phyloP scores from a whole-genome alignment of 352 stramenopile species.

The Phytophthora gonapodyides region DNA sequence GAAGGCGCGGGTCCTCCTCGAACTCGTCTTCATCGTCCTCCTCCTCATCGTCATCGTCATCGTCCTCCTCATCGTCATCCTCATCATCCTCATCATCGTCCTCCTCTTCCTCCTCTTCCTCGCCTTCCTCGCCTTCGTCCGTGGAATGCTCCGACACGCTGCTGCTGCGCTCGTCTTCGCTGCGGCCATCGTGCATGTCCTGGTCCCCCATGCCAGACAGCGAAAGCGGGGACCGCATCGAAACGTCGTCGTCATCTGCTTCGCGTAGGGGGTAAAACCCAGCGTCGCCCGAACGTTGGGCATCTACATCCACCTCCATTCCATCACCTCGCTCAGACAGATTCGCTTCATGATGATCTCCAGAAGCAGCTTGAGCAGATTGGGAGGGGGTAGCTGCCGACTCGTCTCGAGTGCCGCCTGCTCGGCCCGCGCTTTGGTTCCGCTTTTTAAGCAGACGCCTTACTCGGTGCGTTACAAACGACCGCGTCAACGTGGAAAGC shows the following conservation, averaged over 20 bases:
- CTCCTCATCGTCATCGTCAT: conserved; percentile 55
- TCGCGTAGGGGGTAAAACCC: conserved; percentile 32
- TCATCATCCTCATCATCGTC: conserved; percentile 66
- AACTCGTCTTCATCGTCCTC: conserved; percentile 64
- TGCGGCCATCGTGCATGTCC: conserved; percentile 59
- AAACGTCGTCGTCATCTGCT: conserved; percentile 60
- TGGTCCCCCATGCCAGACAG: conserved; percentile 45
- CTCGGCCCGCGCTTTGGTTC: conserved; percentile 19
- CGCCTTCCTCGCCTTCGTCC: conserved; percentile 50
- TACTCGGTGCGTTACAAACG: conserved; percentile 80
- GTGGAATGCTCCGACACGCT: conserved; percentile 59
- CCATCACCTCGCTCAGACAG: conserved; percentile 1
- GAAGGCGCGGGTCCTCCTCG: conserved; percentile 63
- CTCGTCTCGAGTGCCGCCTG: conserved; percentile 1
- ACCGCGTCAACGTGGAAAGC: conserved; percentile 76
- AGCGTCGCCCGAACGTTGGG: conserved; percentile 3
- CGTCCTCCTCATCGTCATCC: conserved; percentile 62
- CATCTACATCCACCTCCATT: conserved; percentile 35
- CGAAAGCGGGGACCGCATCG: conserved; percentile 63
- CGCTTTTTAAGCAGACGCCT: conserved; percentile 70
- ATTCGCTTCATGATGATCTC: conserved; percentile 3
- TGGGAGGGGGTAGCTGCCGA: neutral
- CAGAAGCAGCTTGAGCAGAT: conserved; percentile 5
- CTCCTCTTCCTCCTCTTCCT: conserved; percentile 71
- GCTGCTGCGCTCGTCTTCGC: conserved; percentile 63